A percentile compares a stretch with the other conserved stretches of the same genome.
These are phyloP conservation scores for Neonectria punicea DNA, from an alignment of 2,329 filamentous ascomycete genomes.

Conservation along the genomic window DNA sequence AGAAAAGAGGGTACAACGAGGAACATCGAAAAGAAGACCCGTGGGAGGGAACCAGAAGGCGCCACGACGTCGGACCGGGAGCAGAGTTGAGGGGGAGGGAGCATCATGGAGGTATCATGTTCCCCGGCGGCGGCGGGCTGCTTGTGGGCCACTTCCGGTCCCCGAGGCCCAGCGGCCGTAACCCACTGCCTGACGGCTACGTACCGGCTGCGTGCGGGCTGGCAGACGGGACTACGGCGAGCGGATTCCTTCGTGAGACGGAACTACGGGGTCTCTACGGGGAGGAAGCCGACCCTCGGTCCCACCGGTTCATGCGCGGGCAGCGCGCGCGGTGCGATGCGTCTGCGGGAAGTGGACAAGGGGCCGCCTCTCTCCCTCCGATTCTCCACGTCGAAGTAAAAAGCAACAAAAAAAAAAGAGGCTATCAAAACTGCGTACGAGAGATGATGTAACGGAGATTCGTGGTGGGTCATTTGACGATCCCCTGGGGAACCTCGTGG, in stretches of 20 bases:
- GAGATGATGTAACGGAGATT: constrained; percentile 13
- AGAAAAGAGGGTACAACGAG: not conserved
- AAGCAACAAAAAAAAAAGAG: constrained; percentile 5
- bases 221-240: not conserved
- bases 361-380: not conserved
- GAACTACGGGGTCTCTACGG: constrained; percentile 9
- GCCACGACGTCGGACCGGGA: not conserved
- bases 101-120: not conserved
- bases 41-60: not conserved
- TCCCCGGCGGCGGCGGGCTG: not conserved
- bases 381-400: not conserved
- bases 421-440: not conserved
- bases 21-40: not conserved
- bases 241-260: not conserved
- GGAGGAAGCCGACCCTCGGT: constrained; percentile 7
- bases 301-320: constrained; percentile 22
- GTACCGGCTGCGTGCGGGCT: not conserved
- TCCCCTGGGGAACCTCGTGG: not conserved
- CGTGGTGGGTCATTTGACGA: constrained; percentile 14
- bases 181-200: not conserved
- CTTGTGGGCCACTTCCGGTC: not conserved
- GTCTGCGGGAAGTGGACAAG: not conserved
- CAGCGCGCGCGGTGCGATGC: not conserved
- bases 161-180: not conserved
- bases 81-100: not conserved